Percentiles rank a stretch among this genome's conserved stretches.
phyloP scores from a whole-genome alignment of 306 rosid genomes.

The Ceratonia siliqua region DNA sequence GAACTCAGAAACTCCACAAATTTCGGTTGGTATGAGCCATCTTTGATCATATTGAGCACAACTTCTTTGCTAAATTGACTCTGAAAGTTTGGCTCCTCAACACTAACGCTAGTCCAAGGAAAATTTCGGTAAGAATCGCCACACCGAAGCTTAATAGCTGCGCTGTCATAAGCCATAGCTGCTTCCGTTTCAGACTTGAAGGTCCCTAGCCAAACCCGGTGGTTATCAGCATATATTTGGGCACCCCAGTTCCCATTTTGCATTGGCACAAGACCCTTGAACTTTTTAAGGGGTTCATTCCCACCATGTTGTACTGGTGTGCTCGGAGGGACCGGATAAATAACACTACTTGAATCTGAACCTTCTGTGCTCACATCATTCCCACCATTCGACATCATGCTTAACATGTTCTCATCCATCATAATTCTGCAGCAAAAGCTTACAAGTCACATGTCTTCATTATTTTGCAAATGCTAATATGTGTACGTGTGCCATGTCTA shows the following conservation, averaged over 20 bases:
- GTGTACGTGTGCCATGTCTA: too few relatives aligned
- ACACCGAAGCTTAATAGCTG: not conserved
- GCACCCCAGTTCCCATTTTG: conserved; percentile 49
- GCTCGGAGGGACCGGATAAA: not conserved
- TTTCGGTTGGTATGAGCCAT: conserved; percentile 37
- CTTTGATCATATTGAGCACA: conserved; percentile 44
- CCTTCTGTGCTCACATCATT: conserved; percentile 17
- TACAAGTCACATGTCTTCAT: conserved; percentile 1
- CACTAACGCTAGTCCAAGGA: conserved; percentile 28
- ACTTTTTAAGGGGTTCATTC: conserved; percentile 18
- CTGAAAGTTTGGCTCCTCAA: conserved; percentile 39
- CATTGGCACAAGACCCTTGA: conserved; percentile 36
- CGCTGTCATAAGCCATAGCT: not conserved
- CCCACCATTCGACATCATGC: conserved; percentile 24
- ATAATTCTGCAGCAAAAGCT: conserved; percentile 27
- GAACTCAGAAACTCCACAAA: conserved; percentile 28
- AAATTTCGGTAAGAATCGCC: conserved; percentile 33
- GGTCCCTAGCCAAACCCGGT: conserved; percentile 44
- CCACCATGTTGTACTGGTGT: not conserved
- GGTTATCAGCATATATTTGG: conserved; percentile 38
- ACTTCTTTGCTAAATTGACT: conserved; percentile 26
- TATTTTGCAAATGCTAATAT: not conserved
- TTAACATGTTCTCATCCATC: conserved; percentile 44
- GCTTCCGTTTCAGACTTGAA: conserved; percentile 40
- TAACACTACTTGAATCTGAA: conserved; percentile 27